A percentile compares a stretch with the other conserved stretches of the same genome.
phyloP scores from a whole-genome alignment of 768 basidiomycete species.

The Strobilomyces echinocephalus region DNA sequence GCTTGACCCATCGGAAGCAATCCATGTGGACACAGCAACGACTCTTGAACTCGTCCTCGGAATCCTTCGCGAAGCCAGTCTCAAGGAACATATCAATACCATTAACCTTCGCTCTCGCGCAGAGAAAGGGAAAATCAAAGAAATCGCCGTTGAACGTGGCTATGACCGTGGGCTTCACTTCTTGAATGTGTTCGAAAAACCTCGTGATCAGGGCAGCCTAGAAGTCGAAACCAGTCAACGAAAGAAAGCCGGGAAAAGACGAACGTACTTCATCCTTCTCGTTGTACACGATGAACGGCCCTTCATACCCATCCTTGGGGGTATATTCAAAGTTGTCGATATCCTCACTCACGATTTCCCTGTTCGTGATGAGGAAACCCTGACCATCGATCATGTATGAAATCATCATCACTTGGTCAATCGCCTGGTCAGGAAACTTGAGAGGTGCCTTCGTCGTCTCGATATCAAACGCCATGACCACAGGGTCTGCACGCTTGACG shows the following conservation, averaged over 20 bases:
- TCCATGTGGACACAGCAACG: conserved; percentile 96
- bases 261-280: conserved; percentile 78
- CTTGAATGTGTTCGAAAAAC: conserved; percentile 93
- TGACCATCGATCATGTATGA: conserved; percentile 99
- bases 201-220: conserved; percentile 76
- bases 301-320: conserved; percentile 95
- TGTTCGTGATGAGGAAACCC: conserved; percentile 94
- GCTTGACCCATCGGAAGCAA: conserved; percentile 99
- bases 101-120: conserved; percentile 75
- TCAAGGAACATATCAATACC: conserved; percentile 97
- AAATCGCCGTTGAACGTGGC: conserved; percentile 99
- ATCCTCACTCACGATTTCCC: conserved; percentile 95
- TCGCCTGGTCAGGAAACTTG: conserved; percentile 93
- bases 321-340: conserved; percentile 99
- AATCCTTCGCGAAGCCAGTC: conserved; percentile 87
- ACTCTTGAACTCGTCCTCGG: conserved; percentile 93
- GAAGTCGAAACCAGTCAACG: neutral
- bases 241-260: neutral
- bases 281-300: conserved; percentile 94
- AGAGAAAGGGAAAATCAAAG: conserved; percentile 98
- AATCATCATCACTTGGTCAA: conserved; percentile 99
- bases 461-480: conserved; percentile 99
- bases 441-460: conserved; percentile 99
- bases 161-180: conserved; percentile 93
- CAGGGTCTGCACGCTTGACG: conserved; percentile 97